A percentile compares a stretch with the other conserved stretches of the same genome.
phyloP scores from a whole-genome alignment of 176 grass and related monocot genomes.

The Carex scoparia region DNA sequence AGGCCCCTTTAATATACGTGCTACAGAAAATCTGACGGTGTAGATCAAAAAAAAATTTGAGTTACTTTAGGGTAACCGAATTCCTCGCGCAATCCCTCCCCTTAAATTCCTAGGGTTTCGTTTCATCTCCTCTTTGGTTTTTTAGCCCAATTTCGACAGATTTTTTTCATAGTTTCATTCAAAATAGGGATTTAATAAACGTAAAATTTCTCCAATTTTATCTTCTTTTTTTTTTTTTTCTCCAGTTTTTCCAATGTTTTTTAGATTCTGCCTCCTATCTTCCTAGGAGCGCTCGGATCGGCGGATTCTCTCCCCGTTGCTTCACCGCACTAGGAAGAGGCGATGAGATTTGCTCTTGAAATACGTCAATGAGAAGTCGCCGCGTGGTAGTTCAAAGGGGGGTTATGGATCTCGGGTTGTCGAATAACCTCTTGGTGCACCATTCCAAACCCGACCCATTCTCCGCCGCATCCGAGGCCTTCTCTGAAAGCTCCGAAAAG shows the following conservation, averaged over 20 bases:
- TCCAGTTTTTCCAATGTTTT: background rate
- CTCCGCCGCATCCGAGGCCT: background rate
- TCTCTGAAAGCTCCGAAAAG: background rate
- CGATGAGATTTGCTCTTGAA: background rate
- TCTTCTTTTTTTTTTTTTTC: too few relatives aligned
- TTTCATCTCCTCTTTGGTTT: background rate
- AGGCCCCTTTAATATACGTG: too few relatives aligned
- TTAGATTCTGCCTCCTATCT: background rate
- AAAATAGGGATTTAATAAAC: background rate
- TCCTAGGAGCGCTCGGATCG: slow-evolving; percentile 10
- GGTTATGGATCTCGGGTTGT: background rate
- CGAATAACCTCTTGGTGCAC: background rate
- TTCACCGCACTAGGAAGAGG: background rate
- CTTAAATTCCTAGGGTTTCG: background rate
- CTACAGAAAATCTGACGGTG: too few relatives aligned
- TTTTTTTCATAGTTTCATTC: background rate
- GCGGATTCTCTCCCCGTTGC: background rate
- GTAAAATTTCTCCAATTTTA: background rate
- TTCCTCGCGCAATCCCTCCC: background rate
- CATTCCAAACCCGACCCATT: slow-evolving; percentile 2
- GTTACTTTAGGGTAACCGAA: too few relatives aligned
- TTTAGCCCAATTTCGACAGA: background rate
- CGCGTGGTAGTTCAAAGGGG: background rate
- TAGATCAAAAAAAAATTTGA: too few relatives aligned
- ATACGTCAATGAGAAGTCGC: background rate